phyloP scores from a whole-genome alignment of 306 rosid genomes.

The Vigna nakashimae region DNA sequence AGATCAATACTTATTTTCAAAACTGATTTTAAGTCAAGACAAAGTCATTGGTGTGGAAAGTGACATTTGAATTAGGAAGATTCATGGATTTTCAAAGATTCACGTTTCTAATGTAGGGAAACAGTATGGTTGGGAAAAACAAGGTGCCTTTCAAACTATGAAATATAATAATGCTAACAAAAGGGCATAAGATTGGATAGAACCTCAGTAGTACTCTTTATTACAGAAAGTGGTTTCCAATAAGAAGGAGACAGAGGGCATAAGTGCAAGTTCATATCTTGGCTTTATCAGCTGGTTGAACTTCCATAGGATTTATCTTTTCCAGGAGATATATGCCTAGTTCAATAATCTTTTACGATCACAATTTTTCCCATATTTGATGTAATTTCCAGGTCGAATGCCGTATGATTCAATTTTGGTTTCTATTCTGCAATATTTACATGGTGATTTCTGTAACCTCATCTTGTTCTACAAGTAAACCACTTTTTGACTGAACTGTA shows the following conservation, averaged over 20 bases:
- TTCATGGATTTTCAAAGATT: constrained; percentile 32
- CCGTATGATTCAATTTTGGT: constrained; percentile 13
- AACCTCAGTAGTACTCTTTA: background rate
- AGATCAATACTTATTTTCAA: constrained; percentile 15
- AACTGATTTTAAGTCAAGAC: constrained; percentile 29
- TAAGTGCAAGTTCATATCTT: constrained; percentile 32
- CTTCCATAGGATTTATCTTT: constrained; percentile 1
- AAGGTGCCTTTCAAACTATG: constrained; percentile 14
- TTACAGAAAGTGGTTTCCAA: background rate
- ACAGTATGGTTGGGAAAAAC: constrained; percentile 23
- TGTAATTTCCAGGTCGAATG: background rate
- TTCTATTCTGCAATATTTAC: constrained; percentile 10
- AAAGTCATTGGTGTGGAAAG: constrained; percentile 40
- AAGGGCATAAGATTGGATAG: constrained; percentile 29
- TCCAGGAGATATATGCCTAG: constrained; percentile 2
- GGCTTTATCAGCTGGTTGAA: constrained; percentile 37
- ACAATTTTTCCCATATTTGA: constrained; percentile 8
- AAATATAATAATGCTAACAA: background rate
- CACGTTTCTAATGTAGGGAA: constrained; percentile 35
- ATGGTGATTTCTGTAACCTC: background rate
- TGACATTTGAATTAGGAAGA: constrained; percentile 38
- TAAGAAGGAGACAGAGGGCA: background rate
- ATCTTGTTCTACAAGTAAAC: constrained; percentile 31
- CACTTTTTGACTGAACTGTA: constrained; percentile 23
- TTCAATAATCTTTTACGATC: constrained; percentile 19